Conservation (phyloP, 768 basidiomycete genomes). For the Lactarius vividus region DNA sequence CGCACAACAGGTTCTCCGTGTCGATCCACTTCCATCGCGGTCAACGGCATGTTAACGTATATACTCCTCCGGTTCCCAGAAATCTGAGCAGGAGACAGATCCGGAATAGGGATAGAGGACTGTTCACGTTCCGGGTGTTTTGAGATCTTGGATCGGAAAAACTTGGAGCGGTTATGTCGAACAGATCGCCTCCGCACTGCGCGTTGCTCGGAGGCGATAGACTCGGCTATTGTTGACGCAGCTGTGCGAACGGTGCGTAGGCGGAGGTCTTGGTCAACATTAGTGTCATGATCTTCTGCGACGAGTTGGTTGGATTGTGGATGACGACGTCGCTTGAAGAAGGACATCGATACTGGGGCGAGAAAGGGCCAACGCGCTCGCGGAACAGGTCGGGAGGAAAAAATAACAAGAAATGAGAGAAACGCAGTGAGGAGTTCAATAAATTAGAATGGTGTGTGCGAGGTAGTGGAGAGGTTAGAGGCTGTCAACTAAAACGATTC, state of each 20-base stretch:
- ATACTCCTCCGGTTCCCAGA: constrained; percentile 65
- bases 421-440: not conserved
- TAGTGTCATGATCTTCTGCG: constrained; percentile 56
- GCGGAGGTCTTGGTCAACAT: constrained; percentile 84
- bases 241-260: constrained; percentile 92
- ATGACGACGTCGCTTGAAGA: constrained; percentile 23
- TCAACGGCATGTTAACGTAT: constrained; percentile 73
- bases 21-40: constrained; percentile 60
- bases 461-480: not conserved
- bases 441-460: constrained; percentile 8
- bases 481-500: not conserved
- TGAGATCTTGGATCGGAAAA: constrained; percentile 50
- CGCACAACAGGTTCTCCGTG: constrained; percentile 73
- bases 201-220: constrained; percentile 73
- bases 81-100: constrained; percentile 37
- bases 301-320: constrained; percentile 36
- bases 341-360: constrained; percentile 18
- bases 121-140: constrained; percentile 40
- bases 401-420: not conserved
- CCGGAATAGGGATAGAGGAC: constrained; percentile 33
- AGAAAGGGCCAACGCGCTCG: not conserved
- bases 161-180: constrained; percentile 47
- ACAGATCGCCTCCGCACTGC: constrained; percentile 55
- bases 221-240: constrained; percentile 85
- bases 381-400: not conserved